phyloP scores from a whole-genome alignment of 106 monocot genomes.

The Dendrobium huoshanense region DNA sequence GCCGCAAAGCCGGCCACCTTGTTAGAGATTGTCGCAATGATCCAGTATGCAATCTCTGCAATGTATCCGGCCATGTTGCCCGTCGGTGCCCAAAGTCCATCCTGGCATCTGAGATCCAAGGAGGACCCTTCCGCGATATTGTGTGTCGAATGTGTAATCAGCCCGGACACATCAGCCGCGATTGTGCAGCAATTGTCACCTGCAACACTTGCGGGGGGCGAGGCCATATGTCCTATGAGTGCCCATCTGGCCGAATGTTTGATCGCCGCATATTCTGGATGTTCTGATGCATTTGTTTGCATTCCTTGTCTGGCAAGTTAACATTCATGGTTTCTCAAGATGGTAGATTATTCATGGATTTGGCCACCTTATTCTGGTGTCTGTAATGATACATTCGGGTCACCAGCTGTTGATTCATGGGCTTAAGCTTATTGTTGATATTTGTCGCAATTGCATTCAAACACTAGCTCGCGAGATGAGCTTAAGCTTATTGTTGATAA shows the following conservation, averaged over 20 bases:
- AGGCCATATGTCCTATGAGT: conserved; percentile 53
- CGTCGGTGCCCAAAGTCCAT: conserved; percentile 52
- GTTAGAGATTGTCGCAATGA: conserved; percentile 68
- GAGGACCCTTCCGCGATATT: conserved; percentile 28
- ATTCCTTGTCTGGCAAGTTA: background rate
- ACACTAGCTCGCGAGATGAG: no score
- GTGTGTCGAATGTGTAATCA: conserved; percentile 58
- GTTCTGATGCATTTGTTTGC: conserved; percentile 13
- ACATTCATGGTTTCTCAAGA: background rate
- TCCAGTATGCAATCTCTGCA: conserved; percentile 74
- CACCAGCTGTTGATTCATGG: no score
- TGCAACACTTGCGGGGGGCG: conserved; percentile 59
- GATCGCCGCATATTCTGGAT: conserved; percentile 32
- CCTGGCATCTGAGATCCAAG: conserved; percentile 37
- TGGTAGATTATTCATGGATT: no score
- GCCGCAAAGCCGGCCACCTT: conserved; percentile 69
- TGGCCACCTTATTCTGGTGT: no score
- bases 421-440: no score
- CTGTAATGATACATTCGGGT: no score
- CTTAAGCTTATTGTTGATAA: no score
- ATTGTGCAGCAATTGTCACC: conserved; percentile 30
- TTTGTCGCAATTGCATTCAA: no score
- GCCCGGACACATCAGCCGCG: conserved; percentile 60
- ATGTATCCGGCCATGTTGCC: conserved; percentile 66
- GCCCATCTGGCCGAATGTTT: conserved; percentile 39